Conservation (phyloP, 176 grass and related monocot species). For the Carex pumila region DNA sequence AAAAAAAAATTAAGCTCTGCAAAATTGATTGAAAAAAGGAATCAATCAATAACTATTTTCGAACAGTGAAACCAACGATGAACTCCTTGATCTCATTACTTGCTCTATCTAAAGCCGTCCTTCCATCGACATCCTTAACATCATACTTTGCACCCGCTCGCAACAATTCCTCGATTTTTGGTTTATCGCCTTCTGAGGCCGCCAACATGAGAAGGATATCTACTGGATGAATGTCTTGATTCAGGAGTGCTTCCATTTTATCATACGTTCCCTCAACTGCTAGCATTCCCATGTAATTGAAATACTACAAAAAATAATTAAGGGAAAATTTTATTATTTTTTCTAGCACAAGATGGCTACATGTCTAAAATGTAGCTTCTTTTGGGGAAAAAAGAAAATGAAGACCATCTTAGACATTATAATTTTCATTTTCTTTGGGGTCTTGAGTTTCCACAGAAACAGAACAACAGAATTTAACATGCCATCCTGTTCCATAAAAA, state of each 20-base stretch:
- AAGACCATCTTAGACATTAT: neutral
- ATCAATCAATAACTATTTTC: constrained; percentile 30
- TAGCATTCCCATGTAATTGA: constrained; percentile 99
- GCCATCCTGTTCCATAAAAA: neutral
- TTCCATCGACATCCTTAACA: constrained; percentile 76
- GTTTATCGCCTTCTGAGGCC: constrained; percentile 74
- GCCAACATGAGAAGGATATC: constrained; percentile 89
- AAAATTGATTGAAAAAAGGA: constrained; percentile 13
- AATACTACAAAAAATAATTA: constrained; percentile 41
- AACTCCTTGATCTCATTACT: constrained; percentile 61
- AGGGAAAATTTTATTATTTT: neutral
- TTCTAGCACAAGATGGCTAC: neutral
- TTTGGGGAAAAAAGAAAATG: neutral
- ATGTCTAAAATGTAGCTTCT: neutral
- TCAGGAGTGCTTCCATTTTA: constrained; percentile 94
- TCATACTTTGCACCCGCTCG: constrained; percentile 69
- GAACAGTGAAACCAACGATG: constrained; percentile 40
- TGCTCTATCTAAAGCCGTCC: constrained; percentile 71
- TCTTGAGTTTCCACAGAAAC: neutral
- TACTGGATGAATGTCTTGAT: constrained; percentile 80
- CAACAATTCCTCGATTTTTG: constrained; percentile 95
- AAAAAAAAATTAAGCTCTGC: neutral
- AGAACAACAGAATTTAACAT: neutral
- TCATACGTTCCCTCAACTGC: constrained; percentile 96
- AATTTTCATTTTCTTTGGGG: neutral